Evolutionary conservation across 2,329 filamentous ascomycete genomes (phyloP).

Genomic region (Onygenales sp.): DNA sequence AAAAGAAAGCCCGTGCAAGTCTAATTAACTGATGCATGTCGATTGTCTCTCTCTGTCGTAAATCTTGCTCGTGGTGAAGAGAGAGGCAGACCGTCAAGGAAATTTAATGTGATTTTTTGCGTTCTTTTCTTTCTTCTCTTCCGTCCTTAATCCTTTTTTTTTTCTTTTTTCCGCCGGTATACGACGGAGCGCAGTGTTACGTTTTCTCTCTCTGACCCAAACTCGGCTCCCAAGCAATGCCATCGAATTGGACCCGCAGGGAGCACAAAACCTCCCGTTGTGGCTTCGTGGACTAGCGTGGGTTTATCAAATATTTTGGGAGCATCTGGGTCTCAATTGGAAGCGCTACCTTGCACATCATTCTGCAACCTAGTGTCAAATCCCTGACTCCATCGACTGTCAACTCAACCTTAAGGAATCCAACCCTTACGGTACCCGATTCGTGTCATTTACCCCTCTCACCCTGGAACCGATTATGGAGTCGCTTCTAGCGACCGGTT

Average conservation of each 20-base stretch:
- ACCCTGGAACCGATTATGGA: slow-evolving; percentile 12
- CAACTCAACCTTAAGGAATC: slow-evolving; percentile 17
- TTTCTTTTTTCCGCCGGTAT: neutral
- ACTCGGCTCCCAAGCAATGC: neutral
- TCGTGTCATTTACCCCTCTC: slow-evolving; percentile 8
- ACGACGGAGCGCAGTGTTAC: neutral
- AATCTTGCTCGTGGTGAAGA: neutral
- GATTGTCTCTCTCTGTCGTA: neutral
- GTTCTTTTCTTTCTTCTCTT: no score
- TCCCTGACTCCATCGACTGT: slow-evolving; percentile 19
- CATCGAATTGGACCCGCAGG: slow-evolving; percentile 2
- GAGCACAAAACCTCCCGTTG: slow-evolving; percentile 4
- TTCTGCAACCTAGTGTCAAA: slow-evolving; percentile 11
- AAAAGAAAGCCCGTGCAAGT: neutral
- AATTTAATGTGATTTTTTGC: no score
- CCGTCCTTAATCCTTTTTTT: no score
- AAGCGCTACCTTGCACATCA: slow-evolving; percentile 9
- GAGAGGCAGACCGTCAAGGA: neutral
- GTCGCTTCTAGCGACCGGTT: slow-evolving; percentile 6
- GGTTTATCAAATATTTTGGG: slow-evolving; percentile 3
- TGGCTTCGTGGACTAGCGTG: slow-evolving; percentile 10
- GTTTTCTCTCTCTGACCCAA: neutral
- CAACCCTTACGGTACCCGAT: slow-evolving; percentile 6
- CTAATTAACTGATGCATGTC: neutral
- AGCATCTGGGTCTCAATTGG: slow-evolving; percentile 4